These are phyloP conservation scores for Thelephora aurantiotincta DNA, from an alignment of 768 basidiomycete species.

Conservation along the genomic window DNA sequence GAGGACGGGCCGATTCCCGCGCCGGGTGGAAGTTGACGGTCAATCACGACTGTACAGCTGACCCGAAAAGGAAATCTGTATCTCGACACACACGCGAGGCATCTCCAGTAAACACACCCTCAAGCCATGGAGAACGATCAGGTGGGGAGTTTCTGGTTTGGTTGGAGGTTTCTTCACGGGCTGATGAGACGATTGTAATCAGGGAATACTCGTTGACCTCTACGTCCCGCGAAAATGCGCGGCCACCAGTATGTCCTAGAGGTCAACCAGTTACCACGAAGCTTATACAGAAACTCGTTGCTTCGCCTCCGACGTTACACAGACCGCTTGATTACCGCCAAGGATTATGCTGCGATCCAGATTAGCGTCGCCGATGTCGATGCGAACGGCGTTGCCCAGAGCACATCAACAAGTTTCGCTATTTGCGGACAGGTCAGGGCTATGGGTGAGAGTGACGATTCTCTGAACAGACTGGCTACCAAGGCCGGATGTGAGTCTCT, in stretches of 20 bases:
- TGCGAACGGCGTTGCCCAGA: conserved; percentile 65
- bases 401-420: conserved; percentile 81
- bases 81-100: too few species aligned
- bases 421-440: conserved; percentile 90
- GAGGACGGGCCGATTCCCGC: too few species aligned
- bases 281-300: neutral
- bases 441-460: conserved; percentile 93
- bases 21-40: too few species aligned
- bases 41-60: too few species aligned
- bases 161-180: neutral
- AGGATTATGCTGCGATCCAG: conserved; percentile 98
- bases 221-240: conserved; percentile 99
- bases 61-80: too few species aligned
- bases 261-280: neutral
- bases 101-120: too few species aligned
- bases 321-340: conserved; percentile 98
- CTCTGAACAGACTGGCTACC: conserved; percentile 90
- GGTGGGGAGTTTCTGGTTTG: conserved; percentile 25
- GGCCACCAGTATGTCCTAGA: conserved; percentile 69
- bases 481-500: conserved; percentile 77
- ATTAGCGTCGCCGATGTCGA: conserved; percentile 93
- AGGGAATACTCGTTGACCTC: conserved; percentile 99
- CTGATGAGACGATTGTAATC: conserved; percentile 6
- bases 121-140: conserved; percentile 81
- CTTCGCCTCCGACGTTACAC: conserved; percentile 4